Evolutionary conservation across 257 asterid species (phyloP).

Genomic region (Salvia rosmarinus): DNA sequence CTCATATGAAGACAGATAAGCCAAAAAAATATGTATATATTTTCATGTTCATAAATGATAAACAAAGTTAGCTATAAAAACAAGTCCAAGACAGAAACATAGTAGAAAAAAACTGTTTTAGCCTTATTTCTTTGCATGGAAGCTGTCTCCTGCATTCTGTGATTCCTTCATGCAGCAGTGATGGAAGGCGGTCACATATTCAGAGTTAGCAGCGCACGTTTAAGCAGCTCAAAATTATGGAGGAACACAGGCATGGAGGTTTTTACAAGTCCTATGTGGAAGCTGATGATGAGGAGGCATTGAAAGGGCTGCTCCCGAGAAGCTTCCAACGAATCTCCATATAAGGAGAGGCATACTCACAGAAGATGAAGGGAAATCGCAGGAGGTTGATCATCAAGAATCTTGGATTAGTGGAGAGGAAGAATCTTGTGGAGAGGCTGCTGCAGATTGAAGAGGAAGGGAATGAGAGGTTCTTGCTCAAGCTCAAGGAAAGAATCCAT

Average conservation of each 20-base stretch:
- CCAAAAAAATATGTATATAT: slow-evolving; percentile 23
- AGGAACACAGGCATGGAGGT: slow-evolving; percentile 66
- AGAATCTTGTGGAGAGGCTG: slow-evolving; percentile 68
- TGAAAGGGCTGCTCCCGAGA: slow-evolving; percentile 89
- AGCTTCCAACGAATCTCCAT: slow-evolving; percentile 74
- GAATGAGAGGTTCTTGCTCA: slow-evolving; percentile 74
- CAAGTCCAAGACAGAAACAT: slow-evolving; percentile 3
- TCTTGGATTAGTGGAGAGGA: slow-evolving; percentile 69
- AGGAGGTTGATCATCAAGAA: slow-evolving; percentile 63
- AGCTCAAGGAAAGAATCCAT: slow-evolving; percentile 65
- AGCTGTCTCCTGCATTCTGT: neutral
- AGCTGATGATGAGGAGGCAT: slow-evolving; percentile 78
- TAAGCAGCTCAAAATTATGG: slow-evolving; percentile 77
- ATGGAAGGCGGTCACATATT: slow-evolving; percentile 66
- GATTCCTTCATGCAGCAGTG: slow-evolving; percentile 21
- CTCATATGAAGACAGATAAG: slow-evolving; percentile 30
- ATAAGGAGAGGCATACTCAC: slow-evolving; percentile 65
- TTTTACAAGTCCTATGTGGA: slow-evolving; percentile 67
- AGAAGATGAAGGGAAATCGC: slow-evolving; percentile 54
- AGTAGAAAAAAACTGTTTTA: slow-evolving; percentile 18
- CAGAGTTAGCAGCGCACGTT: slow-evolving; percentile 57
- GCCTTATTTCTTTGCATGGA: slow-evolving; percentile 35
- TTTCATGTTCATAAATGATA: neutral
- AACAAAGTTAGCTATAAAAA: slow-evolving; percentile 32
- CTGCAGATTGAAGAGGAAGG: slow-evolving; percentile 74